These are phyloP conservation scores for Termitomyces sp. DNA, from an alignment of 768 basidiomycete genomes.

Conservation along the genomic window DNA sequence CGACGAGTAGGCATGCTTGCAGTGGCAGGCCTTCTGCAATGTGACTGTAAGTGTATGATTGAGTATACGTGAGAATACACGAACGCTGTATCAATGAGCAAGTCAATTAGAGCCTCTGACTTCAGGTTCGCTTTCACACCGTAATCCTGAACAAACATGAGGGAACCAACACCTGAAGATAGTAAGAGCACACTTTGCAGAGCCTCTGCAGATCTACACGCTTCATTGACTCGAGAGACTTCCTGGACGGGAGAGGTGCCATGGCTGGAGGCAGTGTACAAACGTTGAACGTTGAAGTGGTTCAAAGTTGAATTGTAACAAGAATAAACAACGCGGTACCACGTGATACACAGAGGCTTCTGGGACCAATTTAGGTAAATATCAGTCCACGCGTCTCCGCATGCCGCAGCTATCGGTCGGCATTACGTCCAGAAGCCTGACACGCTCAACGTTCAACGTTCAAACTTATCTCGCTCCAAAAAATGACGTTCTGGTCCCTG, in stretches of 20 bases:
- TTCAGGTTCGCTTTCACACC: slow-evolving; percentile 82
- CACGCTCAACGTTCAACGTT: background rate
- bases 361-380: too few relatives aligned
- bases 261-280: slow-evolving; percentile 21
- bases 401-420: background rate
- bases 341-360: slow-evolving; percentile 9
- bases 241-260: slow-evolving; percentile 36
- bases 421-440: background rate
- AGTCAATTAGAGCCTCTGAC: slow-evolving; percentile 72
- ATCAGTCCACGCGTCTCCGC: too few relatives aligned
- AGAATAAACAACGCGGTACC: slow-evolving; percentile 18
- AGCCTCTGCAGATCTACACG: slow-evolving; percentile 49
- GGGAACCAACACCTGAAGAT: background rate
- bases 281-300: slow-evolving; percentile 9
- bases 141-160: slow-evolving; percentile 48
- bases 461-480: slow-evolving; percentile 10
- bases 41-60: background rate
- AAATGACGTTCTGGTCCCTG: slow-evolving; percentile 43
- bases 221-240: slow-evolving; percentile 40
- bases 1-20: slow-evolving; percentile 23
- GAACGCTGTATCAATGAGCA: slow-evolving; percentile 56
- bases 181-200: slow-evolving; percentile 53
- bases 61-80: slow-evolving; percentile 12
- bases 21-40: slow-evolving; percentile 9
- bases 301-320: slow-evolving; percentile 16